A percentile compares a stretch with the other conserved stretches of the same genome.
Evolutionary conservation across 2,329 filamentous ascomycete species (phyloP).

Genomic region (Ceratocystis smalleyi): DNA sequence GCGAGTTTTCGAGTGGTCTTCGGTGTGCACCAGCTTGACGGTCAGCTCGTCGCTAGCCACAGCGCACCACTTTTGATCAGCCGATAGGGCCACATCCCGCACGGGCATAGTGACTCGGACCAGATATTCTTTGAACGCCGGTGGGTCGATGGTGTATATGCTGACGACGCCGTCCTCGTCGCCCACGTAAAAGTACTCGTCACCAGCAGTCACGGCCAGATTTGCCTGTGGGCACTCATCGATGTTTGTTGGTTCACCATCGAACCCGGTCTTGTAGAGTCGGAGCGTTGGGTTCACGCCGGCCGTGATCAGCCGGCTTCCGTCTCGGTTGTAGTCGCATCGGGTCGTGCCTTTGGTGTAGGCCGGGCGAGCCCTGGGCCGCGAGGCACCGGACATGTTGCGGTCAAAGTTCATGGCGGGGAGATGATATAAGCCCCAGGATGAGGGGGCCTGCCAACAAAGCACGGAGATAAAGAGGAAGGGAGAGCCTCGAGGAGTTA

Average conservation of each 20-base stretch:
- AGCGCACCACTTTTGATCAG: conserved; percentile 73
- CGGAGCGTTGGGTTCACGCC: conserved; percentile 89
- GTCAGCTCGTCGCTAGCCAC: conserved; percentile 93
- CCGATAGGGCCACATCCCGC: conserved; percentile 68
- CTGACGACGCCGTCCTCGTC: conserved; percentile 94
- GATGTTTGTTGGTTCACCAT: conserved; percentile 82
- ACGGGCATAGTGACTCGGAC: conserved; percentile 73
- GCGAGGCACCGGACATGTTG: conserved; percentile 28
- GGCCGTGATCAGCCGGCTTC: conserved; percentile 72
- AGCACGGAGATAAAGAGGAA: too few relatives aligned
- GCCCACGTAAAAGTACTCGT: conserved; percentile 74
- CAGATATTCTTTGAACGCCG: conserved; percentile 64
- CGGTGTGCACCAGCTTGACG: conserved; percentile 73
- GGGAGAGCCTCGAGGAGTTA: neutral
- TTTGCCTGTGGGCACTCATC: conserved; percentile 85
- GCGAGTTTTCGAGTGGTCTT: conserved; percentile 60
- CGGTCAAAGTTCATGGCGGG: conserved; percentile 14
- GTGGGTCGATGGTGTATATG: conserved; percentile 61
- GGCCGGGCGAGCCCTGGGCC: conserved; percentile 49
- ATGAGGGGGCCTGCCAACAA: neutral
- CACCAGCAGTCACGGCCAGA: conserved; percentile 56
- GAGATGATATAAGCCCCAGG: neutral
- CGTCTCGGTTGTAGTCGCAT: conserved; percentile 79
- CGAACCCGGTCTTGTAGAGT: conserved; percentile 77
- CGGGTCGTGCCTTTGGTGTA: conserved; percentile 78